Evolutionary conservation across 2,329 filamentous ascomycete species (phyloP).

Genomic region (Cadophora gregata): DNA sequence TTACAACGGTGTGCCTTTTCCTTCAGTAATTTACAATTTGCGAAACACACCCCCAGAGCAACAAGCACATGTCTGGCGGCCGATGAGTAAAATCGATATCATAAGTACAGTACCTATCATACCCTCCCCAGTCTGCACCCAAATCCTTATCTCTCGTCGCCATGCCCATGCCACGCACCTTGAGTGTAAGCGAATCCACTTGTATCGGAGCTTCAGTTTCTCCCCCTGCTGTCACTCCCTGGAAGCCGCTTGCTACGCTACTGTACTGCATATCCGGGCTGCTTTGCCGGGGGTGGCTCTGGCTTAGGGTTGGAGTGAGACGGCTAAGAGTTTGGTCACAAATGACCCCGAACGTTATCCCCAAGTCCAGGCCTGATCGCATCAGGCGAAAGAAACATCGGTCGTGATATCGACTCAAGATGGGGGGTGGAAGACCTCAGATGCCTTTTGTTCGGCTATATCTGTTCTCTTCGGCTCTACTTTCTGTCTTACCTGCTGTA

Average conservation of each 20-base stretch:
- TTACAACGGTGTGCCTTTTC: too few relatives aligned
- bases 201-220: not conserved
- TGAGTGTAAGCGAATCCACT: conserved; percentile 2
- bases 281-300: not conserved
- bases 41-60: too few relatives aligned
- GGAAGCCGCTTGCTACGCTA: not conserved
- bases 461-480: not conserved
- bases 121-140: not conserved
- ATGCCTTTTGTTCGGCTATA: not conserved
- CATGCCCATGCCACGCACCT: not conserved
- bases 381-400: not conserved
- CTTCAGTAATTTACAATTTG: too few relatives aligned
- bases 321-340: not conserved
- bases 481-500: not conserved
- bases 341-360: not conserved
- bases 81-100: not conserved
- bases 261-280: not conserved
- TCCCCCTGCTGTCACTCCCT: not conserved
- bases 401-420: not conserved
- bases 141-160: not conserved
- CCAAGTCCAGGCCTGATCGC: not conserved
- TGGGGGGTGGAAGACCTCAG: not conserved
- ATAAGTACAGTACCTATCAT: too few relatives aligned
- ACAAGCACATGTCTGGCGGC: not conserved
- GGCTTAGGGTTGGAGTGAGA: conserved; percentile 2